Conservation (phyloP, 805 yeast species). For the Saccharomycodes ludwigii region DNA sequence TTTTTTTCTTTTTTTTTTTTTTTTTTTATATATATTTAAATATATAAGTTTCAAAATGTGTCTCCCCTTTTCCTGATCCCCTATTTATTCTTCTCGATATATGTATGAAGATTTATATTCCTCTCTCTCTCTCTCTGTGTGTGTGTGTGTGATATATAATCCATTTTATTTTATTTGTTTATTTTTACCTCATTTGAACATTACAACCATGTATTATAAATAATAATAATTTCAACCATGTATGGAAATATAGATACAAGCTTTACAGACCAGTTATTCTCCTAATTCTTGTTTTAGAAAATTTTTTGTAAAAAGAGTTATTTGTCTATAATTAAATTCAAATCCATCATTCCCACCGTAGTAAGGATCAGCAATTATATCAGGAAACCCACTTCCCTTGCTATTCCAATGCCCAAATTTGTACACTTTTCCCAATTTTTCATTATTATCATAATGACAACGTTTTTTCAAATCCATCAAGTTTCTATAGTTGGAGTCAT, state of each 20-base stretch:
- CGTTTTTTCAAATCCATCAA: slow-evolving; percentile 42
- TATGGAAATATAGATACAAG: no score
- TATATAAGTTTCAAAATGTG: not conserved
- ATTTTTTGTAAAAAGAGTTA: slow-evolving; percentile 60
- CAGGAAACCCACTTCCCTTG: slow-evolving; percentile 30
- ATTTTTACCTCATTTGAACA: no score
- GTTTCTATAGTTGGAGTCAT: slow-evolving; percentile 43
- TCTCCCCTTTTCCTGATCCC: no score
- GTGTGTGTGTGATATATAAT: no score
- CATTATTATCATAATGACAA: not conserved
- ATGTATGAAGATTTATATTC: no score
- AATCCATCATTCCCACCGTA: slow-evolving; percentile 83
- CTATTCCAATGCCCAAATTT: slow-evolving; percentile 78
- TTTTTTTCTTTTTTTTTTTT: not conserved
- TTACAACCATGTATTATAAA: no score
- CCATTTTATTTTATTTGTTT: no score
- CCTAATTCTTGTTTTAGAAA: slow-evolving; percentile 31
- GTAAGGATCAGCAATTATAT: slow-evolving; percentile 79
- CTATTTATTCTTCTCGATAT: no score
- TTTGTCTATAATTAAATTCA: slow-evolving; percentile 64
- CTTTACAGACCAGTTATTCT: no score
- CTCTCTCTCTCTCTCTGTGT: no score
- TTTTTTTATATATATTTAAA: not conserved
- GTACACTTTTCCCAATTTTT: slow-evolving; percentile 29
- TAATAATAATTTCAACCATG: not conserved